Conservation (phyloP, 2,329 filamentous ascomycete species). For the Aspergillus viridinutans region DNA sequence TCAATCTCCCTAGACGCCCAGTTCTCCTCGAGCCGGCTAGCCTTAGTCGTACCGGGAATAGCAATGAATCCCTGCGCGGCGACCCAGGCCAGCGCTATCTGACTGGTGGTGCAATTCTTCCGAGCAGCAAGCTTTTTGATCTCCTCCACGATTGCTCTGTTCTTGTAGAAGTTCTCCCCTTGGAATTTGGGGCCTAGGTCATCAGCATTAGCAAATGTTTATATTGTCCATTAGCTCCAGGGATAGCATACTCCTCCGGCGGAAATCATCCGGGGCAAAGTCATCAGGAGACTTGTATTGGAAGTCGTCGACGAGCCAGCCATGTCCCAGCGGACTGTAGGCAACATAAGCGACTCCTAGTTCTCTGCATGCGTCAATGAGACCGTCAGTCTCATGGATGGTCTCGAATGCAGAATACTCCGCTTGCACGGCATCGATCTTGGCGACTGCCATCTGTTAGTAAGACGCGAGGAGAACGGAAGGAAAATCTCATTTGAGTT, state of each 20-base stretch:
- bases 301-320: constrained; percentile 47
- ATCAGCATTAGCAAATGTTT: neutral
- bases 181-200: constrained; percentile 30
- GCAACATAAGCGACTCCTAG: constrained; percentile 43
- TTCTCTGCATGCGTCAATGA: constrained; percentile 42
- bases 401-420: constrained; percentile 46
- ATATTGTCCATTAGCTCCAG: neutral
- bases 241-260: constrained; percentile 30
- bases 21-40: constrained; percentile 38
- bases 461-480: neutral
- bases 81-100: constrained; percentile 41
- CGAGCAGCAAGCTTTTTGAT: constrained; percentile 38
- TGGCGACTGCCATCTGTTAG: constrained; percentile 36
- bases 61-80: constrained; percentile 42
- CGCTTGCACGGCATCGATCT: constrained; percentile 46
- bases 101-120: constrained; percentile 32
- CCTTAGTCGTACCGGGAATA: constrained; percentile 46
- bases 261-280: constrained; percentile 42
- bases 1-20: constrained; percentile 36
- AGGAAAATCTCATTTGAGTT: constrained; percentile 36
- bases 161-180: constrained; percentile 46
- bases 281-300: constrained; percentile 43
- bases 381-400: constrained; percentile 36
- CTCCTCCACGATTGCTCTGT: constrained; percentile 40
- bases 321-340: constrained; percentile 46